Conservation (phyloP, 768 basidiomycete species). For the Mycena alexandri region DNA sequence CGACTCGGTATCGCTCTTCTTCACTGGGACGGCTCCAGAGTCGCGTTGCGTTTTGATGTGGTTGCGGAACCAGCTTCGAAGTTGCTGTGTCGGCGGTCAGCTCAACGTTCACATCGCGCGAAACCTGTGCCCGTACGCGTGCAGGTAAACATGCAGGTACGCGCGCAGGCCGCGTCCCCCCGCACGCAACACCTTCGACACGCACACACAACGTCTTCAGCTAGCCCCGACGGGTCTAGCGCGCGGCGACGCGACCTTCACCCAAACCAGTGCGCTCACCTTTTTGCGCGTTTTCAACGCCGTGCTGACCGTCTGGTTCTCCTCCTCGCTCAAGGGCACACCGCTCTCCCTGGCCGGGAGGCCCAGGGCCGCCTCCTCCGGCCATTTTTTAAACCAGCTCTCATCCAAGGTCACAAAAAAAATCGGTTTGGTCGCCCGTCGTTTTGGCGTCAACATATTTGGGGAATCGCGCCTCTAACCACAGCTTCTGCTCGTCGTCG, state of each 20-base stretch:
- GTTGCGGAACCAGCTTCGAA: constrained; percentile 19
- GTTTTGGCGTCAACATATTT: neutral
- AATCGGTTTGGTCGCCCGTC: neutral
- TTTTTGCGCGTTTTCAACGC: neutral
- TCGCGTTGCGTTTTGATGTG: neutral
- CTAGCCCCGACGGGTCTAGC: neutral
- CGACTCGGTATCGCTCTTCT: neutral
- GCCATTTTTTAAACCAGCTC: constrained; percentile 2
- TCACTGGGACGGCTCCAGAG: neutral
- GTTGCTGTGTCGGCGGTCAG: constrained; percentile 1
- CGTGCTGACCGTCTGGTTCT: neutral
- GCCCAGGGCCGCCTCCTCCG: neutral
- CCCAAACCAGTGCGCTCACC: neutral
- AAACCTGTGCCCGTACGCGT: too few species aligned
- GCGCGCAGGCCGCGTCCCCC: too few species aligned
- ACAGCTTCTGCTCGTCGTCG: neutral
- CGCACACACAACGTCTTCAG: too few species aligned
- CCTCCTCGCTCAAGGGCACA: neutral
- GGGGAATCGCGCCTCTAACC: neutral
- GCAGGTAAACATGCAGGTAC: too few species aligned
- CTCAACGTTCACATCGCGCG: neutral
- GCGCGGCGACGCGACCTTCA: neutral
- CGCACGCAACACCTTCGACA: too few species aligned
- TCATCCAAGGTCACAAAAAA: constrained; percentile 1
- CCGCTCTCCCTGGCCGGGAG: neutral